Percentiles rank a stretch among this genome's conserved stretches.
Conservation (phyloP, 495 filamentous ascomycete species). For the Platismatia glauca region DNA sequence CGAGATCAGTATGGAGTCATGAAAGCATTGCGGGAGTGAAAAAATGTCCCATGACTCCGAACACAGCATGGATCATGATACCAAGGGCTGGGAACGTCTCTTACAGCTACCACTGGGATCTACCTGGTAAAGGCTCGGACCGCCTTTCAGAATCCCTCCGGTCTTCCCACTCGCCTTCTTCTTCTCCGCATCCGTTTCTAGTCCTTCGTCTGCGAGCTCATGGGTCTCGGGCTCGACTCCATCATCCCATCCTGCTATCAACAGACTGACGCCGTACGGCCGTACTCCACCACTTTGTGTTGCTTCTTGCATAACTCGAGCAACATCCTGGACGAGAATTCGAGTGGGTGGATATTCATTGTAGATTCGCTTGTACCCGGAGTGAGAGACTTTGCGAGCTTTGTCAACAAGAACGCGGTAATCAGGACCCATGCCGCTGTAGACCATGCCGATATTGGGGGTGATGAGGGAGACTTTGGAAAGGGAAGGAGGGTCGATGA, state of each 20-base stretch:
- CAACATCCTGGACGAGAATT: slow-evolving; percentile 98
- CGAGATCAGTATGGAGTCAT: not conserved
- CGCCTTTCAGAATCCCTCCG: slow-evolving; percentile 89
- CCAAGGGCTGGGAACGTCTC: not conserved
- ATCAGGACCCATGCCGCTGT: slow-evolving; percentile 97
- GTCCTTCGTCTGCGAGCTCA: slow-evolving; percentile 35
- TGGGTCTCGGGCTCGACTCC: slow-evolving; percentile 73
- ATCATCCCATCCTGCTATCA: slow-evolving; percentile 98
- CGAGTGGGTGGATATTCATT: slow-evolving; percentile 99
- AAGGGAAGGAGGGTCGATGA: slow-evolving; percentile 86
- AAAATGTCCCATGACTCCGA: not conserved
- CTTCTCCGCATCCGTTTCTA: slow-evolving; percentile 49
- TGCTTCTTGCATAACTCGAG: slow-evolving; percentile 95
- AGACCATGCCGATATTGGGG: slow-evolving; percentile 99
- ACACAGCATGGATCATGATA: not conserved
- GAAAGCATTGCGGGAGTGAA: not conserved
- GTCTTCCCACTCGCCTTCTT: slow-evolving; percentile 71
- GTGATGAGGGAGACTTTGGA: slow-evolving; percentile 98
- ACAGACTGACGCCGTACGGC: slow-evolving; percentile 91
- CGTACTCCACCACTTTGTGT: slow-evolving; percentile 96
- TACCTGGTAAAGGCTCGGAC: slow-evolving; percentile 95
- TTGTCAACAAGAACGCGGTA: slow-evolving; percentile 96
- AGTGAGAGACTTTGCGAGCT: slow-evolving; percentile 97
- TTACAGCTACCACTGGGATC: slow-evolving; percentile 73
- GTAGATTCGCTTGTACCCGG: slow-evolving; percentile 98